phyloP scores from a whole-genome alignment of 1,139 yeast genomes.

The Yamadazyma dendronema region DNA sequence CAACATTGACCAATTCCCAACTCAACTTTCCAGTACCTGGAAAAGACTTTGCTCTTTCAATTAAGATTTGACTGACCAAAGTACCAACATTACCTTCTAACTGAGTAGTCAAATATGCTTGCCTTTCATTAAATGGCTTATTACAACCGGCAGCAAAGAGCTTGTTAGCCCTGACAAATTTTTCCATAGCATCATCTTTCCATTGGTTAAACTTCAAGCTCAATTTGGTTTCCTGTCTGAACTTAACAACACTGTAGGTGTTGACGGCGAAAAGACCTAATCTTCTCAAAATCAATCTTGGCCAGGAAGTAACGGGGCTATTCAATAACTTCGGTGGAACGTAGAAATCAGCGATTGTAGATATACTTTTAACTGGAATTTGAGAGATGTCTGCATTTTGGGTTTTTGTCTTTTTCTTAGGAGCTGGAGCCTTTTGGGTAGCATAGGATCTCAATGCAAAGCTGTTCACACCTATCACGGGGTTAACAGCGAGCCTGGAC shows the following conservation, averaged over 20 bases:
- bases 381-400: constrained; percentile 32
- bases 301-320: constrained; percentile 40
- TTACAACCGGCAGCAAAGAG: constrained; percentile 44
- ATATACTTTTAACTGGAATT: constrained; percentile 40
- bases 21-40: constrained; percentile 60
- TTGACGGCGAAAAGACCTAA: constrained; percentile 43
- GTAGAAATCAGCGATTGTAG: constrained; percentile 45
- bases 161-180: constrained; percentile 42
- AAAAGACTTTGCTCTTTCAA: constrained; percentile 34
- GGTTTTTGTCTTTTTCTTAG: constrained; percentile 20
- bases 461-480: background rate
- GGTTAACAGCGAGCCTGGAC: background rate
- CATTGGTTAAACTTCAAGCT: constrained; percentile 40
- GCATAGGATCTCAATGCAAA: background rate
- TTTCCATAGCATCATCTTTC: constrained; percentile 45
- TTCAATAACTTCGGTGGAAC: constrained; percentile 36
- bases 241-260: constrained; percentile 43
- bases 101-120: constrained; percentile 28
- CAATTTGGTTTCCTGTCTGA: constrained; percentile 39
- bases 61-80: constrained; percentile 31
- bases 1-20: constrained; percentile 77
- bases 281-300: constrained; percentile 34
- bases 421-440: background rate
- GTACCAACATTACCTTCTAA: constrained; percentile 35
- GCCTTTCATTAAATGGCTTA: constrained; percentile 26